Base-by-base conservation (phyloP, 2,329 filamentous ascomycete genomes). In the Fusarium torreyae region DNA sequence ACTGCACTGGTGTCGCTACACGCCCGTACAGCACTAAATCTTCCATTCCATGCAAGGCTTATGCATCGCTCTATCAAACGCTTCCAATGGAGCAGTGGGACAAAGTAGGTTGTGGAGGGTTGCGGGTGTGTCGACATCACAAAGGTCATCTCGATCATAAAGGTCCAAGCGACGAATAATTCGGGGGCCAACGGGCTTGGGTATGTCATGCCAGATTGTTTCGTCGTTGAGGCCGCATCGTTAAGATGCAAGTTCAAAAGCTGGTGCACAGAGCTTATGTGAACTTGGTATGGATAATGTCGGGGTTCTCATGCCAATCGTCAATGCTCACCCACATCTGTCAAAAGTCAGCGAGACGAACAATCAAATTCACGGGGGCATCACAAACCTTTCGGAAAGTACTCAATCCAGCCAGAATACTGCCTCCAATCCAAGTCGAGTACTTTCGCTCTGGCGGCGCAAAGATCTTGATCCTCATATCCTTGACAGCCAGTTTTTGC, bases 311-410 rank as follows among this genome's bases (percentile, higher is more conserved):
- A 80, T 99, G 96, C 96, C 96, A 99, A 85, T 99, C 96, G 78
- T 98, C 96, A 78, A 97, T 95, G 82, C 94, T 97, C 77, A 99
- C 96, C 94, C 96, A 98, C 96, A 99, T 99, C 95, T 97, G 79
- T 53, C 56, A 38, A 15, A 45, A 42, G 57, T 76, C 54, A 76
- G 74, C 46, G 48, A 17, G 22, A 6, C 34, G 26, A 45, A 9
- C 3, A 24, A 22, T 10, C 31, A 4, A 7, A 28, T 11, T 11
- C 8, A 22, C 6, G 15, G 6, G 9, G 13, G 26, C 15, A 33
- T 18, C 13, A 78, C 87, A 79, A 81, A 96, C 94, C 92, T 98
- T 99, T 85, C 95, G 91, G 84, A 99, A 99, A 56, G 96, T 99
- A 84, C 95, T 98, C 81, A 99, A 83, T 8, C 96, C 95, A 34